Evolutionary conservation across 2,329 filamentous ascomycete species (phyloP).

Genomic region (Lecanicillium sp.): DNA sequence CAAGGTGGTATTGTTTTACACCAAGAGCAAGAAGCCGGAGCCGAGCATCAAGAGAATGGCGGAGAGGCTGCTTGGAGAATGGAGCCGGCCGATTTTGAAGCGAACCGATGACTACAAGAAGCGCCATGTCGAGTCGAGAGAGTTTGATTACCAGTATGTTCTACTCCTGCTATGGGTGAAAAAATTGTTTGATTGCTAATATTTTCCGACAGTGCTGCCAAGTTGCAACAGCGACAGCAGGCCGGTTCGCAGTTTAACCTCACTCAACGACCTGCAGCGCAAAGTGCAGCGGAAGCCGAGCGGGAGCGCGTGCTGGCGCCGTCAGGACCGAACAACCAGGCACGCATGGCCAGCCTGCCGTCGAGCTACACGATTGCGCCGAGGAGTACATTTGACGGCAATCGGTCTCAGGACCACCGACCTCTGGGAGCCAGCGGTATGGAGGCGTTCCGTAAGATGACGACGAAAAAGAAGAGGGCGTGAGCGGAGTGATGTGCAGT

Average conservation of each 20-base stretch:
- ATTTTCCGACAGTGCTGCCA: conserved; percentile 37
- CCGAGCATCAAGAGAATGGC: conserved; percentile 86
- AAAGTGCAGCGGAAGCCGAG: conserved; percentile 39
- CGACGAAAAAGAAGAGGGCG: conserved; percentile 49
- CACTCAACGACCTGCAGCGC: conserved; percentile 38
- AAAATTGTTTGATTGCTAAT: conserved; percentile 36
- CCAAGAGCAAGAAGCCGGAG: conserved; percentile 86
- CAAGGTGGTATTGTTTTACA: conserved; percentile 95
- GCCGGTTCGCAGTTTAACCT: conserved; percentile 40
- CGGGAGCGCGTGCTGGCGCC: conserved; percentile 51
- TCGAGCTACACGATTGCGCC: conserved; percentile 52
- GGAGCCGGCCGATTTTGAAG: conserved; percentile 90
- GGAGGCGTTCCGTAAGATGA: conserved; percentile 59
- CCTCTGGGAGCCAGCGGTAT: conserved; percentile 55
- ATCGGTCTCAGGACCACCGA: conserved; percentile 41
- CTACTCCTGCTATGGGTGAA: conserved; percentile 40
- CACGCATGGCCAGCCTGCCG: conserved; percentile 45
- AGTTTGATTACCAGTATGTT: conserved; percentile 55
- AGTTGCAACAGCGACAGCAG: conserved; percentile 40
- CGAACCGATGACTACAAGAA: conserved; percentile 93
- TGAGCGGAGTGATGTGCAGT: conserved; percentile 2
- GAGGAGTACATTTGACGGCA: conserved; percentile 52
- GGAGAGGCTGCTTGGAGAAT: conserved; percentile 85
- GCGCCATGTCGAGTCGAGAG: conserved; percentile 55
- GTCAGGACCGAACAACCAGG: conserved; percentile 45